Conservation (phyloP, 1,139 yeast species). For the Blastobotrys malaysiensis region DNA sequence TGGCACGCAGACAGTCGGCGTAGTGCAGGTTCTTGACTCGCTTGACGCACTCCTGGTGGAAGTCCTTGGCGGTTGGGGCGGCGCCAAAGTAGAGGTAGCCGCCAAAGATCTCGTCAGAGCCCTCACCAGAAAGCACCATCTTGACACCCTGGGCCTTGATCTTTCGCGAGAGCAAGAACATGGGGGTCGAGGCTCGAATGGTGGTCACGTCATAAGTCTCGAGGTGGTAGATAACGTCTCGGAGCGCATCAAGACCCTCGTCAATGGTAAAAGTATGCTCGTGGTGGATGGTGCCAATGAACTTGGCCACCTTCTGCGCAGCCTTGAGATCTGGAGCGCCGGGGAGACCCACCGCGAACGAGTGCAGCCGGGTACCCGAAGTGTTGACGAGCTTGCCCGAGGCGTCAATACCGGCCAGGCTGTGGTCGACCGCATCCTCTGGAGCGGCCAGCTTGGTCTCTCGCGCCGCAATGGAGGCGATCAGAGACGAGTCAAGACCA, state of each 20-base stretch:
- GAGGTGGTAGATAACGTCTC: conserved; percentile 90
- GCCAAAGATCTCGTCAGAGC: conserved; percentile 97
- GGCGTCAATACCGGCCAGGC: conserved; percentile 88
- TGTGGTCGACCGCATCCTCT: conserved; percentile 42
- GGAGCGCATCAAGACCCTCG: conserved; percentile 93
- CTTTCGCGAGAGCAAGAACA: conserved; percentile 92
- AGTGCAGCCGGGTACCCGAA: conserved; percentile 85
- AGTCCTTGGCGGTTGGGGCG: conserved; percentile 87
- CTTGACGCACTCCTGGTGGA: conserved; percentile 92
- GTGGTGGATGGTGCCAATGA: conserved; percentile 93
- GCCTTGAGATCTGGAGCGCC: conserved; percentile 97
- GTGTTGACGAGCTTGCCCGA: conserved; percentile 67
- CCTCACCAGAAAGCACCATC: conserved; percentile 99
- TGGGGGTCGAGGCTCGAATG: conserved; percentile 97
- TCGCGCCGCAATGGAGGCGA: conserved; percentile 94
- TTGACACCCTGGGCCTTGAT: conserved; percentile 99
- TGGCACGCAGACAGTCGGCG: conserved; percentile 97
- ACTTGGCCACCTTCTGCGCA: conserved; percentile 89
- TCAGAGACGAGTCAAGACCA: conserved; percentile 92
- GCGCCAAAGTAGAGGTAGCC: conserved; percentile 96
- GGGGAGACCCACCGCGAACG: conserved; percentile 95
- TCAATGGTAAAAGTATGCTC: conserved; percentile 95
- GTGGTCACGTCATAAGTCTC: conserved; percentile 99
- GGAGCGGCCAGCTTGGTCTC: conserved; percentile 79
- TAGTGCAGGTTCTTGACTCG: conserved; percentile 96